phyloP scores from a whole-genome alignment of 1,139 yeast genomes.

The Saccharomyces hybrid region DNA sequence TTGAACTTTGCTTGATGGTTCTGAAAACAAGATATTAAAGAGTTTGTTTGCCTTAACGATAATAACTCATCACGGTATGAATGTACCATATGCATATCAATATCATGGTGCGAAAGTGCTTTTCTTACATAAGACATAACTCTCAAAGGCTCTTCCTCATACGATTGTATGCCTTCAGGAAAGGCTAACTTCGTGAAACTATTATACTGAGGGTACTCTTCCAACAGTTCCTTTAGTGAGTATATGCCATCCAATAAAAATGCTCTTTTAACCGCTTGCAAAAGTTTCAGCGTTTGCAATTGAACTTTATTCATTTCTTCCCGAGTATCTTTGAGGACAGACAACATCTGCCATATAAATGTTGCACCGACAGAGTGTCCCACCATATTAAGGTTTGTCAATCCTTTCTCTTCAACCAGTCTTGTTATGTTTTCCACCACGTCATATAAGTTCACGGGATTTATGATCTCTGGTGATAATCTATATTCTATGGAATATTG shows the following conservation, averaged over 20 bases:
- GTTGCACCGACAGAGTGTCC: constrained; percentile 89
- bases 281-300: background rate
- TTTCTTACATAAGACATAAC: background rate
- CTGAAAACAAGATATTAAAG: constrained; percentile 17
- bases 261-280: constrained; percentile 13
- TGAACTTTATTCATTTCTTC: constrained; percentile 3
- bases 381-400: constrained; percentile 36
- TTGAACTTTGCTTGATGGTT: constrained; percentile 11
- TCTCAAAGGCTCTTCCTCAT: constrained; percentile 10
- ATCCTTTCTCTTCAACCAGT: constrained; percentile 21
- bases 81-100: constrained; percentile 22
- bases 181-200: constrained; percentile 40
- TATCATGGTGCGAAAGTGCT: background rate
- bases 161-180: constrained; percentile 12
- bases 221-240: constrained; percentile 33
- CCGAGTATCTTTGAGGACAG: background rate
- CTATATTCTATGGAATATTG: constrained; percentile 49
- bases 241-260: constrained; percentile 43
- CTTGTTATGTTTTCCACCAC: constrained; percentile 39
- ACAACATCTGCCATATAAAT: constrained; percentile 45
- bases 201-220: constrained; percentile 39
- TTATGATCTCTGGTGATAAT: constrained; percentile 52
- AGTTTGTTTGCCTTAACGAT: constrained; percentile 22
- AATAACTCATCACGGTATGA: constrained; percentile 31
- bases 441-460: constrained; percentile 60